Conservation (phyloP, 2,329 filamentous ascomycete species). For the Claviceps citrina region DNA sequence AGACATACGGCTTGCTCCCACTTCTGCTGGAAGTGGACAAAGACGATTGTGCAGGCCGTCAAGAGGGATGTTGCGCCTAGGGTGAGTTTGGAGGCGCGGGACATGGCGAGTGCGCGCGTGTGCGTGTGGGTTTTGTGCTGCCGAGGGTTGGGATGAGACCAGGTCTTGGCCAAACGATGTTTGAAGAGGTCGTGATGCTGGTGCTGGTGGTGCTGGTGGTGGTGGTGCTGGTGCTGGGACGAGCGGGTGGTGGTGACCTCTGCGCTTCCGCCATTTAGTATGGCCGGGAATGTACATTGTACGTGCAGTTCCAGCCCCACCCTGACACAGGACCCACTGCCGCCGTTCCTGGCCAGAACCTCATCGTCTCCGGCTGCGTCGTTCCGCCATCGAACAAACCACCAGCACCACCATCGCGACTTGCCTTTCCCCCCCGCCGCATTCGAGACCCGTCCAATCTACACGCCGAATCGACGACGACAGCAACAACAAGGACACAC, state of each 20-base stretch:
- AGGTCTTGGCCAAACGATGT: too few relatives aligned
- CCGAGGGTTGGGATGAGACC: too few relatives aligned
- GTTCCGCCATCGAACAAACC: too few relatives aligned
- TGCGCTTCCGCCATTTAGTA: not conserved
- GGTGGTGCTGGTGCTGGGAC: not conserved
- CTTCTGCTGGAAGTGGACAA: constrained; percentile 83
- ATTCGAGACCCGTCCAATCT: too few relatives aligned
- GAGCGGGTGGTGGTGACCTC: not conserved
- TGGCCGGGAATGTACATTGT: not conserved
- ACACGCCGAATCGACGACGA: not conserved
- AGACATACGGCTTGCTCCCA: constrained; percentile 61
- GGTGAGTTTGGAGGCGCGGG: constrained; percentile 75
- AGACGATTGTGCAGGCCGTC: constrained; percentile 59
- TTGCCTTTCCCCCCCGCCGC: too few relatives aligned
- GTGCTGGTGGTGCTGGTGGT: not conserved
- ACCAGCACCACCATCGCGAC: too few relatives aligned
- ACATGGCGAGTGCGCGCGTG: constrained; percentile 47
- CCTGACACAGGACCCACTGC: not conserved
- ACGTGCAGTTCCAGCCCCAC: too few relatives aligned
- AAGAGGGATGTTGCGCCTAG: constrained; percentile 62
- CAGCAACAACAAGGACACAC: too few relatives aligned
- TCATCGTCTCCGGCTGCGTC: not conserved
- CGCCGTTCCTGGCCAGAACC: not conserved
- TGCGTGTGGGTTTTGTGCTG: not conserved
- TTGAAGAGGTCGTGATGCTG: not conserved